Percentiles rank a stretch among this genome's conserved stretches.
phyloP scores from a whole-genome alignment of 352 stramenopile species.

The Globisporangium okanoganense region DNA sequence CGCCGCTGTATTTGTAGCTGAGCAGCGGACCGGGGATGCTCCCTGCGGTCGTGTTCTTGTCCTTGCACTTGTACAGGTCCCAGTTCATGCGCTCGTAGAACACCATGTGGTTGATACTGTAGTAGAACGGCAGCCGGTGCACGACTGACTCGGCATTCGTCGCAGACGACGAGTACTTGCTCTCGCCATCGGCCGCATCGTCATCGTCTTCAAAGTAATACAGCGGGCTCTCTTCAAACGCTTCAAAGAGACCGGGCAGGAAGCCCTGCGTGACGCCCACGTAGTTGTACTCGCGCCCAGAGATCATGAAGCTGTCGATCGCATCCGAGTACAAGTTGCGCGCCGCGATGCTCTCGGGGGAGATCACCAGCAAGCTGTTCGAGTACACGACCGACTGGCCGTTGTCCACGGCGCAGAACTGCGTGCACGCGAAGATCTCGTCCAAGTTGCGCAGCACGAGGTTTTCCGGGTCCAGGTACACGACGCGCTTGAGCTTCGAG shows the following conservation, averaged over 20 bases:
- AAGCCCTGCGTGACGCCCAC: slow-evolving; percentile 80
- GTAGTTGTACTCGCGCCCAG: slow-evolving; percentile 77
- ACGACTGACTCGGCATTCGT: slow-evolving; percentile 46
- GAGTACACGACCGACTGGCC: slow-evolving; percentile 79
- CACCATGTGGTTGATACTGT: slow-evolving; percentile 88
- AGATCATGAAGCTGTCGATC: slow-evolving; percentile 85
- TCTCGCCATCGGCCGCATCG: slow-evolving; percentile 27
- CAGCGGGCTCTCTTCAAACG: slow-evolving; percentile 73
- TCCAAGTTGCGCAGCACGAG: slow-evolving; percentile 74
- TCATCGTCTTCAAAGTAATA: slow-evolving; percentile 56
- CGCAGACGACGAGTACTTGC: slow-evolving; percentile 20
- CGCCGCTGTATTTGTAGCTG: slow-evolving; percentile 79
- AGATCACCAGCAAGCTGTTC: slow-evolving; percentile 79
- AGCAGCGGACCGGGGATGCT: slow-evolving; percentile 67
- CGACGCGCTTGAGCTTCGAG: slow-evolving; percentile 57
- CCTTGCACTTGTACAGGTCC: slow-evolving; percentile 82
- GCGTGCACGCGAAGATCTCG: slow-evolving; percentile 76
- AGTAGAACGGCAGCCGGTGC: slow-evolving; percentile 75
- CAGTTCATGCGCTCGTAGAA: slow-evolving; percentile 87
- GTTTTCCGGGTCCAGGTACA: slow-evolving; percentile 80
- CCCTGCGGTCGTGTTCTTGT: slow-evolving; percentile 53
- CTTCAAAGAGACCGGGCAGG: slow-evolving; percentile 73
- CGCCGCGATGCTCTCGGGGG: slow-evolving; percentile 56
- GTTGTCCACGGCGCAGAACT: slow-evolving; percentile 82
- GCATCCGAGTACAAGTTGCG: slow-evolving; percentile 78